phyloP scores from a whole-genome alignment of 2,329 filamentous ascomycete species.

The Colletotrichum incanum region DNA sequence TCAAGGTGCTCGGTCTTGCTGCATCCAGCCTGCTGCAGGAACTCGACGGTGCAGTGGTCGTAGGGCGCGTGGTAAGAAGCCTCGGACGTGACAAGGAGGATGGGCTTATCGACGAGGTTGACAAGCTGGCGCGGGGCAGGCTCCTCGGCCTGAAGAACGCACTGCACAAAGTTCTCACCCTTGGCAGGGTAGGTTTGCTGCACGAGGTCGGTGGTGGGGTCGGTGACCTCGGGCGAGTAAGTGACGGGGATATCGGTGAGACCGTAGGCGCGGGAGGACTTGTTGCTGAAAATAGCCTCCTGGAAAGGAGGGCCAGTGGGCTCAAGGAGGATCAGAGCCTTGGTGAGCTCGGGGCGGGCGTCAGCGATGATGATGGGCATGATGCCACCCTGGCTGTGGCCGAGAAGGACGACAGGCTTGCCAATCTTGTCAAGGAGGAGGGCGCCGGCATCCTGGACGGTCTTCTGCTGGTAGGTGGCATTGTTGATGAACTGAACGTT shows the following conservation, averaged over 20 bases:
- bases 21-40: conserved; percentile 60
- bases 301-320: conserved; percentile 64
- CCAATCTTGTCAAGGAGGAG: conserved; percentile 61
- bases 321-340: conserved; percentile 61
- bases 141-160: conserved; percentile 55
- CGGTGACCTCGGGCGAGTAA: conserved; percentile 60
- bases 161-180: conserved; percentile 46
- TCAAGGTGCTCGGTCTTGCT: conserved; percentile 52
- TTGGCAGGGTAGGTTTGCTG: conserved; percentile 48
- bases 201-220: conserved; percentile 54
- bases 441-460: conserved; percentile 57
- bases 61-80: conserved; percentile 63
- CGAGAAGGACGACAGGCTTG: conserved; percentile 57
- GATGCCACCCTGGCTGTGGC: conserved; percentile 63
- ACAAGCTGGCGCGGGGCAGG: conserved; percentile 54
- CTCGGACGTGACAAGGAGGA: conserved; percentile 59
- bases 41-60: conserved; percentile 60
- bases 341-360: conserved; percentile 57
- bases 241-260: conserved; percentile 65
- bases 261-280: conserved; percentile 58
- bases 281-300: conserved; percentile 57
- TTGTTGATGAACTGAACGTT: conserved; percentile 56
- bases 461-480: conserved; percentile 53
- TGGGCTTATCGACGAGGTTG: conserved; percentile 54
- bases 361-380: conserved; percentile 60